Base-by-base conservation (phyloP, 2,329 filamentous ascomycete genomes). In the Coniochaeta sp. region DNA sequence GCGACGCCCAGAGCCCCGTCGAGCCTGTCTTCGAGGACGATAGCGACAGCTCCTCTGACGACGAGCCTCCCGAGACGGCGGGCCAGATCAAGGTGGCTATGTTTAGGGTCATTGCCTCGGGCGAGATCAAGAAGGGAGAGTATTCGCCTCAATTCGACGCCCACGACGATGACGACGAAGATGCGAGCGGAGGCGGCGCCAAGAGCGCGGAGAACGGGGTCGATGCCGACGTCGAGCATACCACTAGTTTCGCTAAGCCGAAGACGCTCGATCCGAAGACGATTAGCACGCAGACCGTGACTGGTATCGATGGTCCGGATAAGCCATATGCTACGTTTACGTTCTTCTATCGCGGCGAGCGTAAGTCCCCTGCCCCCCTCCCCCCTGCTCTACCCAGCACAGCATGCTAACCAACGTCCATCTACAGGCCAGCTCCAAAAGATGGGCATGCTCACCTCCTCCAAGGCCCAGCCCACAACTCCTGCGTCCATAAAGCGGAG, bases 241-340 rank as follows among this genome's bases (percentile, higher is more conserved):
- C 94, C 2, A 97, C 94, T 7, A 96, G 91, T 65, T 97, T 97
- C 69, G 92, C 92, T 9, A 95, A 96, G 71, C 92, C 91, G 13
- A 97, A 96, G 77, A 87, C 90, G 1, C 77, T 96, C 50, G 95
- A 97, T 71, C 92, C 92, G 0, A 96, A 96, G 72, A 91, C 90
- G 2, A 99, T 99, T 65, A 97, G 91, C 65, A 99, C 94, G 3
- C 94, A 99, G 71, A 99, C 94, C 0, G 94, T 99, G n/a, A 97
- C 94, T 8, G 94, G 92, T 16, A 95, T 97, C 56, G 94, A 99
- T 67, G 89, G 91, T 0, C 91, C 91, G 18, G 92, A 97, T 56
- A 94, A 92, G 70, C 94, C 95, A 3, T 99, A 96, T 71, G 94
- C 94, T 4, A 86, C 89, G 8, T 99, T 99, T 68, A 97, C 95